Percentiles rank a stretch among this genome's conserved stretches.
Evolutionary conservation across 805 yeast genomes (phyloP).

Genomic region (Yarrowia yakushimensis): DNA sequence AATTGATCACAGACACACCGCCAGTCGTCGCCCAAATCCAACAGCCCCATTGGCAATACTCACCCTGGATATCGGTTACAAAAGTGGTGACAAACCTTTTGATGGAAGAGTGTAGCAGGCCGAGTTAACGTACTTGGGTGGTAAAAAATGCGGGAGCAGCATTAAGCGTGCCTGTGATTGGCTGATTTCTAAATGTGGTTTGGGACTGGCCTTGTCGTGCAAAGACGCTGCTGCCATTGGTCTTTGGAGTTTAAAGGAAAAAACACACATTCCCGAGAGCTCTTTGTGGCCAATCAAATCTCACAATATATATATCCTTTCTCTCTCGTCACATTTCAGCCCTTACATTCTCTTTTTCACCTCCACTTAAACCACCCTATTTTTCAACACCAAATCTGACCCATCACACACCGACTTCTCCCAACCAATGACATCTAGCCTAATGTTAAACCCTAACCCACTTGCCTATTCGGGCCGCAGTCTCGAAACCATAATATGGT

Average conservation of each 20-base stretch:
- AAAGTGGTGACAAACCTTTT: constrained; percentile 25
- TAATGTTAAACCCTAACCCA: constrained; percentile 10
- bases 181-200: neutral
- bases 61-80: constrained; percentile 25
- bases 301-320: no score
- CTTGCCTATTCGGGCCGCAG: neutral
- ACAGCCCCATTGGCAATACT: neutral
- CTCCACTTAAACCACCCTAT: neutral
- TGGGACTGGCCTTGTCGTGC: neutral
- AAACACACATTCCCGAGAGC: no score
- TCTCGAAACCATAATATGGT: constrained; percentile 19
- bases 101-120: constrained; percentile 25
- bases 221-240: constrained; percentile 6
- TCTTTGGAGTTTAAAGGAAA: neutral
- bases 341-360: neutral
- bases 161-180: constrained; percentile 18
- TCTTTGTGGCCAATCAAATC: no score
- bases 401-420: neutral
- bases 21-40: neutral
- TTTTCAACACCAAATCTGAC: neutral
- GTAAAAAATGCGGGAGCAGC: constrained; percentile 21
- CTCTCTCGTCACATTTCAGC: no score
- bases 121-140: constrained; percentile 23
- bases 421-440: constrained; percentile 22
- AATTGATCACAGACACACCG: neutral